Evolutionary conservation across 768 basidiomycete species (phyloP).

Genomic region (Psilocybe tampanensis): DNA sequence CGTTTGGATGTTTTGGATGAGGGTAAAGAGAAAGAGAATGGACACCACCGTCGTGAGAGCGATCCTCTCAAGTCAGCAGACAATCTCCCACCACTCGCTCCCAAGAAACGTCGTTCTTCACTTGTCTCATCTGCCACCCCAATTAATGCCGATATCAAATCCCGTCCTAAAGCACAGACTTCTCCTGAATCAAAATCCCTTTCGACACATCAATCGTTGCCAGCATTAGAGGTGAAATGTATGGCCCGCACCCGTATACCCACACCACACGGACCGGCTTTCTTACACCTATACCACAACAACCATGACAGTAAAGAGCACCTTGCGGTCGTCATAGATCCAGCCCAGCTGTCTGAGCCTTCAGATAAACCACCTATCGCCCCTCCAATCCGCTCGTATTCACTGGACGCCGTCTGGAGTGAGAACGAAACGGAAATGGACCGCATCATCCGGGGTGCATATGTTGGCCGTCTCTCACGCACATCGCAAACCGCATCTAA

Average conservation of each 20-base stretch:
- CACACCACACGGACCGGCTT: conserved; percentile 91
- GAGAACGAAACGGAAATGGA: conserved; percentile 91
- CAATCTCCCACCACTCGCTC: conserved; percentile 37
- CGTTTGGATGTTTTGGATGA: conserved; percentile 43
- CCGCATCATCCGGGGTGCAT: conserved; percentile 91
- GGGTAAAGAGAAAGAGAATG: conserved; percentile 61
- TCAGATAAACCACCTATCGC: conserved; percentile 32
- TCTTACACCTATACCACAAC: conserved; percentile 95
- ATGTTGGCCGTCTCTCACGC: conserved; percentile 79
- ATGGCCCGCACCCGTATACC: conserved; percentile 98
- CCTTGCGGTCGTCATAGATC: conserved; percentile 91
- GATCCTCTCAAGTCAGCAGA: conserved; percentile 41
- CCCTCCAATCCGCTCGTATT: conserved; percentile 77
- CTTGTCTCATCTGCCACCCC: conserved; percentile 23
- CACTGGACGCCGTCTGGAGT: conserved; percentile 84
- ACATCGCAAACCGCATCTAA: conserved; percentile 48
- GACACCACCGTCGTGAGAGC: conserved; percentile 35
- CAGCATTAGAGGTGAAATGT: conserved; percentile 76
- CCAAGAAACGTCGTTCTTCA: conserved; percentile 46
- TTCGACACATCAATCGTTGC: conserved; percentile 20
- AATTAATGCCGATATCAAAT: conserved; percentile 25
- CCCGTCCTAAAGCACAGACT: conserved; percentile 26
- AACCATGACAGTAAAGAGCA: conserved; percentile 93
- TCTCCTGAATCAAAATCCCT: conserved; percentile 20
- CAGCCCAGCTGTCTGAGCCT: conserved; percentile 73